A percentile compares a stretch with the other conserved stretches of the same genome.
phyloP scores from a whole-genome alignment of 2,329 filamentous ascomycete genomes.

The Trichoderma breve region DNA sequence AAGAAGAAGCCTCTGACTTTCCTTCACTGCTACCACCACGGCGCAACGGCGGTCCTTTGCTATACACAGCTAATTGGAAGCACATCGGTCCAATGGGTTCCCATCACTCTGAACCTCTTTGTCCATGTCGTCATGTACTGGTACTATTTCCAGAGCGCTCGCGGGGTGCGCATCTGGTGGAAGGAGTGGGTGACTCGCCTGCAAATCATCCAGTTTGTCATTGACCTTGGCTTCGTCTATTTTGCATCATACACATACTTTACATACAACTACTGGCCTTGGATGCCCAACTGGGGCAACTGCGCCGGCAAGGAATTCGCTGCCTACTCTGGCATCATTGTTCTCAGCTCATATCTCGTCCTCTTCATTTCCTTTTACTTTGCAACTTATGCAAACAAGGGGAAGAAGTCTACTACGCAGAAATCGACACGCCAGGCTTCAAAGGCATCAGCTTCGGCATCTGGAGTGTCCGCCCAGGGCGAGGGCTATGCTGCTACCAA shows the following conservation, averaged over 20 bases:
- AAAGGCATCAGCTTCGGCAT: neutral
- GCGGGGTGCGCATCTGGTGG: slow-evolving; percentile 88
- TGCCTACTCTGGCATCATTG: slow-evolving; percentile 70
- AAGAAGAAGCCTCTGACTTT: slow-evolving; percentile 96
- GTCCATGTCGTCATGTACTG: slow-evolving; percentile 95
- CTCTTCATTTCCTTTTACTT: slow-evolving; percentile 79
- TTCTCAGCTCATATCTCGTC: slow-evolving; percentile 72
- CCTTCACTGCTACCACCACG: slow-evolving; percentile 91
- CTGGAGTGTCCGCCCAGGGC: neutral
- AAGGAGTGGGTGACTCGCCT: slow-evolving; percentile 93
- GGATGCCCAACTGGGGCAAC: slow-evolving; percentile 65
- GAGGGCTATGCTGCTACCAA: neutral
- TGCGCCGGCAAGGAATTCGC: slow-evolving; percentile 78
- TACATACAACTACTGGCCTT: slow-evolving; percentile 66
- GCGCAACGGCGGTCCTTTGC: slow-evolving; percentile 83
- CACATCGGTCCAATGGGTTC: slow-evolving; percentile 82
- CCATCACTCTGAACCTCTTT: slow-evolving; percentile 76
- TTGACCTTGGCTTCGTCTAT: slow-evolving; percentile 77
- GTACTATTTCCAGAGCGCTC: slow-evolving; percentile 94
- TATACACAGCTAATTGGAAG: slow-evolving; percentile 83
- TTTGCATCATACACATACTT: slow-evolving; percentile 80
- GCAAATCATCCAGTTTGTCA: slow-evolving; percentile 85
- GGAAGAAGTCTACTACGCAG: neutral
- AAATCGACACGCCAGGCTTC: neutral
- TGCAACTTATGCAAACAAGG: slow-evolving; percentile 37